phyloP scores from a whole-genome alignment of 78 protist species.

The Cavenderia fasciculata region DNA sequence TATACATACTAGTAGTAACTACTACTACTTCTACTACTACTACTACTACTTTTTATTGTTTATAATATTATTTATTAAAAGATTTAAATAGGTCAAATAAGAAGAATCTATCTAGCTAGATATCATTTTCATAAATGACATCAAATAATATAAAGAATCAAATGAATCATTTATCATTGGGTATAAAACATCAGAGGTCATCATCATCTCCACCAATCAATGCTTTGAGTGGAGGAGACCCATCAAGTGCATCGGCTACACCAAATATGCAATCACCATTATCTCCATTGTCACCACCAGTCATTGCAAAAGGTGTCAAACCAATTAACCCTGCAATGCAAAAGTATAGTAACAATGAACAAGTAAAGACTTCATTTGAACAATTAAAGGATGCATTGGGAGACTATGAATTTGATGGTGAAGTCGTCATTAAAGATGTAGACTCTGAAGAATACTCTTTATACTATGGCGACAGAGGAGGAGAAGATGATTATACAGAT shows the following conservation, averaged over 20 bases:
- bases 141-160: no score
- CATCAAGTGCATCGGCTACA: conserved; percentile 11
- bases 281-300: neutral
- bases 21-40: no score
- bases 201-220: conserved; percentile 8
- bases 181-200: conserved; percentile 2
- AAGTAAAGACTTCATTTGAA: neutral
- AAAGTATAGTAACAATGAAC: no score
- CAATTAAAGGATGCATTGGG: neutral
- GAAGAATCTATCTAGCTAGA: no score
- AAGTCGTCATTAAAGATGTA: conserved; percentile 40
- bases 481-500: neutral
- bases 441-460: neutral
- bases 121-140: no score
- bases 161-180: no score
- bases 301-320: neutral
- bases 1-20: no score
- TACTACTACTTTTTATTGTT: no score
- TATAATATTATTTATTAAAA: no score
- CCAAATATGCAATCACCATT: neutral
- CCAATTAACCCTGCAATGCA: no score
- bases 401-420: conserved; percentile 42
- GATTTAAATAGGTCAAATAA: no score
- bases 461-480: neutral
- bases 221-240: neutral